Evolutionary conservation across 306 rosid genomes (phyloP).

Genomic region (Lupinus albus): DNA sequence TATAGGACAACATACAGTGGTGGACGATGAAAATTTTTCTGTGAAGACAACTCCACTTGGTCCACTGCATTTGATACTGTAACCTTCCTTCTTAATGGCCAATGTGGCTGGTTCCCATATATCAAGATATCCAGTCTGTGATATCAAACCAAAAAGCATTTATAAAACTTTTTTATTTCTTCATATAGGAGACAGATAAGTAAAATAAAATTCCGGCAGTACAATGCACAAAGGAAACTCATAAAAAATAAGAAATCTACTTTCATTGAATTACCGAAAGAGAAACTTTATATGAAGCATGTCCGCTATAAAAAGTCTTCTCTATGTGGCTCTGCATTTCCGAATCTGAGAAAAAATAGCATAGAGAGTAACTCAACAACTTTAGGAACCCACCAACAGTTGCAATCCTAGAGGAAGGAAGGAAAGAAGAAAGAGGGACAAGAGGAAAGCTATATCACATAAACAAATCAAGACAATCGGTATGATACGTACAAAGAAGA

Average conservation of each 20-base stretch:
- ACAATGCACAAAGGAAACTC: conserved; percentile 32
- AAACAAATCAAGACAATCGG: conserved; percentile 17
- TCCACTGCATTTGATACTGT: conserved; percentile 75
- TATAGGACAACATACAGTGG: conserved; percentile 59
- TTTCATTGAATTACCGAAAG: conserved; percentile 64
- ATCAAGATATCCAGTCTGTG: conserved; percentile 68
- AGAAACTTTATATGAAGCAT: conserved; percentile 71
- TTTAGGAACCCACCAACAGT: conserved; percentile 27
- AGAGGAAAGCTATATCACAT: conserved; percentile 19
- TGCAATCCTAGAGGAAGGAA: background rate
- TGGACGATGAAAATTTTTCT: conserved; percentile 71
- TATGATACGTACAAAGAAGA: conserved; percentile 32
- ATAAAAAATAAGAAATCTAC: conserved; percentile 32
- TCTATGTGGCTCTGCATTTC: conserved; percentile 78
- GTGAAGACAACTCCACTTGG: conserved; percentile 61
- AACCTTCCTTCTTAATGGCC: conserved; percentile 87
- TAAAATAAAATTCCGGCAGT: conserved; percentile 17
- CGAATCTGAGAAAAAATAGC: conserved; percentile 60
- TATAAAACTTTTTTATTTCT: conserved; percentile 31
- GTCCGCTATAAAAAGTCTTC: conserved; percentile 67
- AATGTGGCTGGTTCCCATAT: conserved; percentile 88
- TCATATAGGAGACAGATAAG: conserved; percentile 20
- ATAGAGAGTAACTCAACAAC: conserved; percentile 30
- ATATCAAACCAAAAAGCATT: conserved; percentile 33
- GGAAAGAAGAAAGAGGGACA: background rate